A percentile compares a stretch with the other conserved stretches of the same genome.
phyloP scores from a whole-genome alignment of 768 basidiomycete species.

The Mycena haematopus region DNA sequence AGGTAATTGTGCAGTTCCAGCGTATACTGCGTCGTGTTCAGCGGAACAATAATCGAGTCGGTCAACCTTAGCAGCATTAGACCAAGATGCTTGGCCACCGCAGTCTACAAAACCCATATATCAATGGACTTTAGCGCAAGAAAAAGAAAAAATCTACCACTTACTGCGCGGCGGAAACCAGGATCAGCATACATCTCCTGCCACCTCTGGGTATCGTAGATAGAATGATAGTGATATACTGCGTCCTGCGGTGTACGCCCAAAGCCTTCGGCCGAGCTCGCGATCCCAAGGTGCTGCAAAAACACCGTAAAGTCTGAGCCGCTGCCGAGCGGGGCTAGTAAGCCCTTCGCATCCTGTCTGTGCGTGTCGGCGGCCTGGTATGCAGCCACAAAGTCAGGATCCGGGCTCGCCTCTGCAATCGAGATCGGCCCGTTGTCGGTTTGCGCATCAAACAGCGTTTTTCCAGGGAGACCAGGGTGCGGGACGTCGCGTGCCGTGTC shows the following conservation, averaged over 20 bases:
- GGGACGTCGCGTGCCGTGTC: constrained; percentile 59
- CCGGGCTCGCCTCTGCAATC: constrained; percentile 41
- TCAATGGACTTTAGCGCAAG: not conserved
- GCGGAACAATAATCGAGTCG: constrained; percentile 69
- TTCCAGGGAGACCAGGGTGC: constrained; percentile 57
- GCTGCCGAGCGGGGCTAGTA: constrained; percentile 72
- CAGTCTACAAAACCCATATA: constrained; percentile 48
- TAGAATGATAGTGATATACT: constrained; percentile 78
- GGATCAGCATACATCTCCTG: constrained; percentile 80
- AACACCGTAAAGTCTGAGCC: constrained; percentile 95
- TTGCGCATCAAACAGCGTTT: constrained; percentile 66
- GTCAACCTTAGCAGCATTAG: constrained; percentile 65
- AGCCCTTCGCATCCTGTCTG: constrained; percentile 43
- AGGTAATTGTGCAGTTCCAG: constrained; percentile 70
- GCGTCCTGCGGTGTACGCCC: constrained; percentile 54
- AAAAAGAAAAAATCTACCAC: constrained; percentile 23
- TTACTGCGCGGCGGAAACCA: constrained; percentile 74
- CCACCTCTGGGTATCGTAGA: constrained; percentile 77
- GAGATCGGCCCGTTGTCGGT: constrained; percentile 51
- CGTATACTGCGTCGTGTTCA: constrained; percentile 82
- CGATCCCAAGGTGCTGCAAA: constrained; percentile 72
- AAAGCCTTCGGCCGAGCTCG: constrained; percentile 52
- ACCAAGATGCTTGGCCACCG: constrained; percentile 72
- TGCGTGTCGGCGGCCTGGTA: constrained; percentile 45
- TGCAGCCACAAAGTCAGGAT: constrained; percentile 48